These are phyloP conservation scores for Chaetomium olivaceum DNA, from an alignment of 2,329 filamentous ascomycete genomes.

Conservation along the genomic window DNA sequence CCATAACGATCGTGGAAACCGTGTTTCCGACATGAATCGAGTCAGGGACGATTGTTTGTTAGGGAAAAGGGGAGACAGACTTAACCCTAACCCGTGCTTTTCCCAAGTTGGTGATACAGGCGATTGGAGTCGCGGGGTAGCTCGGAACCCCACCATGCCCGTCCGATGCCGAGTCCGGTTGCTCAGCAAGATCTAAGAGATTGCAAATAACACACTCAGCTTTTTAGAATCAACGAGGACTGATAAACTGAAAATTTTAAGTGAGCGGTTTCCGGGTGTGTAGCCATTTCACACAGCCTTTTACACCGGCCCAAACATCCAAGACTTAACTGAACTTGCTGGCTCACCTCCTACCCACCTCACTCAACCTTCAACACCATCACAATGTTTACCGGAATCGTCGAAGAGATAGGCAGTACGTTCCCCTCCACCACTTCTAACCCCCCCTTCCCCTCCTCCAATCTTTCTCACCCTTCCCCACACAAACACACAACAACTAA, in stretches of 20 bases:
- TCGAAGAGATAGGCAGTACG: constrained; percentile 90
- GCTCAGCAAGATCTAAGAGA: not conserved
- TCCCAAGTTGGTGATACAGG: not conserved
- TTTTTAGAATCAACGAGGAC: not conserved
- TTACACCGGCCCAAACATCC: not conserved
- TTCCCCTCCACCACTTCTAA: no score
- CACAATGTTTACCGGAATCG: constrained; percentile 93
- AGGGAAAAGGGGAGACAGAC: no score
- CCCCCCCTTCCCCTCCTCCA: not conserved
- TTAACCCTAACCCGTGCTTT: constrained; percentile 5
- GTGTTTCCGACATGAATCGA: not conserved
- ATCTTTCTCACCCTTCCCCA: constrained; percentile 52
- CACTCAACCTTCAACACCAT: not conserved
- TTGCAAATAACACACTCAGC: not conserved
- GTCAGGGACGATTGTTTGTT: not conserved
- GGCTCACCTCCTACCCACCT: not conserved
- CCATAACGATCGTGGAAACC: not conserved
- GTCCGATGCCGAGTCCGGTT: not conserved
- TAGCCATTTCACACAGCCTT: not conserved
- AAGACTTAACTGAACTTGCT: not conserved
- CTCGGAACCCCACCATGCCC: constrained; percentile 2
- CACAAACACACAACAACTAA: constrained; percentile 15
- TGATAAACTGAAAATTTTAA: not conserved
- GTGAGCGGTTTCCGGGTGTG: not conserved
- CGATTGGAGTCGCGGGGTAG: constrained; percentile 8